Evolutionary conservation across 139 green algal species (phyloP), one percentile per base, ranked within the genome.

Genomic region (Coccomyxa sp.): DNA sequence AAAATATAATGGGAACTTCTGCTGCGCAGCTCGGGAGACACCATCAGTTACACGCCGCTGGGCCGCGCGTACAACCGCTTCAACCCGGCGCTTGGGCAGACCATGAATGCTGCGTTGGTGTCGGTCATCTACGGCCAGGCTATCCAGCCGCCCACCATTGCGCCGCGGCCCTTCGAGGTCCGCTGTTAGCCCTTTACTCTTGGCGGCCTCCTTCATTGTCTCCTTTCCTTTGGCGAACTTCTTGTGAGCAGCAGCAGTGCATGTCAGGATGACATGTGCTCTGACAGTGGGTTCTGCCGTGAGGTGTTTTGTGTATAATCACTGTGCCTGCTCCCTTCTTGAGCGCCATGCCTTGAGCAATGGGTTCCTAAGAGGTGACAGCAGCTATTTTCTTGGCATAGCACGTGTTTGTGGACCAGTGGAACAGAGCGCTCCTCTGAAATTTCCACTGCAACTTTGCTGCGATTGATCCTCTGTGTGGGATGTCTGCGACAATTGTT

Each of bases 61-160:
- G 90, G 90, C 15, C 82, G 90, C n/a, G 85, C 88, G 13, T 92
- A 86, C 88, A 93, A 93, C 82, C 75, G 10, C 60, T 82, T 79
- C 81, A 60, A 84, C 32, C 71, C 79, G 45, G 88, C 88, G 76
- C 71, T 91, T 59, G 89, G 89, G 58, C 85, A 88, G 81, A 91
- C 90, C 67, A 85, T 88, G 79, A 95, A 93, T 60, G 84, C 89
- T n/a, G 92, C 91, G 1, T 84, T 93, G 76, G 63, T 93, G 63
- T 75, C 90, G 1, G 75, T 92, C 17, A 85, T 91, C 76, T 90
- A 91, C 68, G 83, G 84, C 59, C 79, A 89, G 68, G 28, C 83
- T 51, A 88, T 91, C 38, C 77, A 66, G 23, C 77, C 77, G 3
- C 74, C 74, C 3, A 10, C 27, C n/a, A 78, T 27, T 1, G 23